Base-by-base conservation (phyloP, 768 basidiomycete genomes). In the Tricholoma matsutake region DNA sequence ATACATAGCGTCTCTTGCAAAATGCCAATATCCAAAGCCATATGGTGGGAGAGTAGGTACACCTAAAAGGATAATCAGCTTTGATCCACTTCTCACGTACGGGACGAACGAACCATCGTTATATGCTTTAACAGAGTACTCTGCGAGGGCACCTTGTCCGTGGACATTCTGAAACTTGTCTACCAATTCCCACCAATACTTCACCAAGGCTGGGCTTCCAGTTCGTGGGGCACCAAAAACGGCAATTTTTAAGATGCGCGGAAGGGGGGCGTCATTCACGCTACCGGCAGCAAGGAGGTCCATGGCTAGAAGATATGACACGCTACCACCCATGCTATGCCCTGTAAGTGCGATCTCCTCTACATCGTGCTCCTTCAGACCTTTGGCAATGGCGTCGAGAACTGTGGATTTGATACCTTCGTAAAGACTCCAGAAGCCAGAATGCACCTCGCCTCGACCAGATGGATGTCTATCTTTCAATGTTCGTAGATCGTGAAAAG, bases 21-120 rank as follows among this genome's bases (percentile, higher is more conserved):
- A 82, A 65, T 86, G 85, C 16, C 78, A 76, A 67, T 81, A 86
- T 28, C 85, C 85, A 39, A 86, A 65, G 20, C 67, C 64, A 16
- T 65, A 65, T 32, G 83, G 84, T n/a, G 85, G 85, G n/a, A 87
- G 70, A 2, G 83, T 71, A 37, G 83, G 83, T 10, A 85, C 83
- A 58, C 85, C 86, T 86, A 53, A 18, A 29, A 34, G 56, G 18
- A 62, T 11, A 54, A 55, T 62, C 28, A 45, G 25, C 32, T 32
- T 60, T 63, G 16, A 51, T 5, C 29, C 39, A 18, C 9, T 31
- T 18, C 49, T 34, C 47, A 18, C 14, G 54, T 25, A 10, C 14
- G 35, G 32, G 31, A 35, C 11, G 18, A 20, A 35, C 7, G 22
- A 25, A 60, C 84, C 85, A 67, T 87, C 85, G 61, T 85, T 85